Evolutionary conservation across 2,329 filamentous ascomycete genomes (phyloP), one percentile per base, ranked within the genome.

Genomic region (Colletotrichum sp.): DNA sequence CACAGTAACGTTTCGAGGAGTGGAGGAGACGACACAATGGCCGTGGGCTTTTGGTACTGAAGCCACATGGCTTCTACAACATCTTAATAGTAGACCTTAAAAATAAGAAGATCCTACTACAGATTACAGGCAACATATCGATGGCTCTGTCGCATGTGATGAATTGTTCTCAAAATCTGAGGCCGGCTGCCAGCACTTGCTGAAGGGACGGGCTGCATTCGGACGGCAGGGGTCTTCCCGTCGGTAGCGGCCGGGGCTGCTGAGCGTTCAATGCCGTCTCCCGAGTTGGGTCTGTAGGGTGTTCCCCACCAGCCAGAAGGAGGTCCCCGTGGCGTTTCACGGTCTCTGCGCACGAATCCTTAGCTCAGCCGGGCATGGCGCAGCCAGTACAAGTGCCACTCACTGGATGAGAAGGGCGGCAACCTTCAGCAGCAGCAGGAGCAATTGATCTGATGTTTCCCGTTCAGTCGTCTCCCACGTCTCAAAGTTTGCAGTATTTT

Each of bases 201-300:
- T 48, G 24, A 34, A 16, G 34, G 28, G 39, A 34, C 55, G 48
- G 60, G 60, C 57, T 75, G 52, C 68, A 32, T 69, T 69, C 71
- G 59, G 74, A 74, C 28, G 70, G 64, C 74, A 76, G 36, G 74
- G 74, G 74, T 74, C 59, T 65, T 76, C 70, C 65, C 65, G 65
- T 64, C 57, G 34, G 21, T 30, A 61, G 30, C 63, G 63, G 55
- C 68, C 63, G 63, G 68, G 55, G 39, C 52, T 59, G 28, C 30
- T 30, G 13, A 28, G 48, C 21, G 34, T 61, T 65, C 30, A 72
- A 72, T 61, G 55, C 69, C 69, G 30, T 55, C 36, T 60, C 34
- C 59, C n/a, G 30, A 72, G 52, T 55, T 43, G 61, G 59, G 68
- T 48, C 26, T 32, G 32, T 39, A 59, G 14, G 43, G n/a, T 48